Evolutionary conservation across 2,329 filamentous ascomycete species (phyloP), one percentile per base, ranked within the genome.

Genomic region (Fusarium equiseti): DNA sequence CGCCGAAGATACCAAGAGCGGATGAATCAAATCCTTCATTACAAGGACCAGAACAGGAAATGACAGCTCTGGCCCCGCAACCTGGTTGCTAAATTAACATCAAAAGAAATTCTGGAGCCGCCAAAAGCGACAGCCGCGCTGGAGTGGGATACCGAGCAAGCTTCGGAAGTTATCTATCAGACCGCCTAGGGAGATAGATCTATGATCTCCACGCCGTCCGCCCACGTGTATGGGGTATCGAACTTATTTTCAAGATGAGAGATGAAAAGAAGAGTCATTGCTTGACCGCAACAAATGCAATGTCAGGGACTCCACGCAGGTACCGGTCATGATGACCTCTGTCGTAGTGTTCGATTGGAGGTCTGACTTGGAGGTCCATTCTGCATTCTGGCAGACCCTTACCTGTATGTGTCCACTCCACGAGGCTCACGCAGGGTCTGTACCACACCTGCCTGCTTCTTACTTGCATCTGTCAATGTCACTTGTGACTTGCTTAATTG

Each of bases 231-330:
- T 40, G 62, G 18, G 40, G 24, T 18, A 32, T 46, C 27, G 24
- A 54, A 31, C 45, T 52, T 24, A 42, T 27, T 26, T 7, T 55
- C 38, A 24, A 50, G 35, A 54, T 69, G 42, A 45, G 29, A 31
- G 29, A 56, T 32, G 54, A 15, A 27, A 20, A 53, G 50, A 52
- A 52, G 20, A 48, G 42, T 53, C 31, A 55, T 60, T 52, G 49
- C 45, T 29, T 61, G 50, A 69, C 52, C 50, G 49, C 31, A 66
- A 52, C 52, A 63, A 26, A 70, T 75, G 70, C 63, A 55, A 62
- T 69, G 68, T 61, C 66, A 75, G 70, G 57, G 57, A 73, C 71
- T 60, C 56, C 61, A 75, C 73, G 73, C 73, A 75, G 73, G 73
- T 75, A 76, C 73, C 67, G 57, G 54, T 51, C 35, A 43, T 29